These are phyloP conservation scores for Penicillium brevicompactum DNA, from an alignment of 2,329 filamentous ascomycete genomes.

Conservation along the genomic window DNA sequence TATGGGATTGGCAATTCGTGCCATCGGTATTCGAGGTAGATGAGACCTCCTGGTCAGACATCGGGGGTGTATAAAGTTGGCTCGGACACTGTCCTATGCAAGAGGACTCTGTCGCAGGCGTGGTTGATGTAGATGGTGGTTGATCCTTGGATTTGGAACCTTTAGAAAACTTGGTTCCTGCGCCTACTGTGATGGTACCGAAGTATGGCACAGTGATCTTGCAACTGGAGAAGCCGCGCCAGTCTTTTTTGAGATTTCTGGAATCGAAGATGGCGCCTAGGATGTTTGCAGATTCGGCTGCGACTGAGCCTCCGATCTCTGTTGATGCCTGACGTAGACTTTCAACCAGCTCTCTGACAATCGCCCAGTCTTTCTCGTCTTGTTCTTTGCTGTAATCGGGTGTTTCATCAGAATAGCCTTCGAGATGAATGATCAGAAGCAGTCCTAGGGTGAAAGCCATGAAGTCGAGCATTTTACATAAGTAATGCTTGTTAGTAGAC, in stretches of 20 bases:
- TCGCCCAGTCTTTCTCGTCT: conserved; percentile 39
- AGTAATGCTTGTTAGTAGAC: conserved; percentile 33
- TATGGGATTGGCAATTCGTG: not conserved
- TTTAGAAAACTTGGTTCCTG: conserved; percentile 34
- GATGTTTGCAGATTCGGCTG: conserved; percentile 45
- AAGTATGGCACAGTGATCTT: conserved; percentile 51
- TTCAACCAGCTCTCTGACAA: conserved; percentile 35
- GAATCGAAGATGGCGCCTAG: conserved; percentile 40
- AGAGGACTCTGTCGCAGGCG: not conserved
- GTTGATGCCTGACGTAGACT: conserved; percentile 36
- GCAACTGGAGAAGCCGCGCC: conserved; percentile 25
- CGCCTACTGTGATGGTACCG: conserved; percentile 45
- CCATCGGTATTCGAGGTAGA: not conserved
- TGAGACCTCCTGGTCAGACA: conserved; percentile 22
- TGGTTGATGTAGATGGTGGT: conserved; percentile 13
- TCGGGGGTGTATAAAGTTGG: conserved; percentile 28
- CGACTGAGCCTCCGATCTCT: conserved; percentile 44
- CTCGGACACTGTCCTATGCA: conserved; percentile 13
- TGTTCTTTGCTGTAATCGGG: conserved; percentile 29
- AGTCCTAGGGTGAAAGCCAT: conserved; percentile 50
- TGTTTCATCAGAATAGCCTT: conserved; percentile 35
- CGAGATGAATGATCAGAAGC: conserved; percentile 47
- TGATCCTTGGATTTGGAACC: conserved; percentile 8
- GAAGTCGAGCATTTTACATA: conserved; percentile 54
- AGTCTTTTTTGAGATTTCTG: conserved; percentile 20